phyloP scores from a whole-genome alignment of 2,329 filamentous ascomycete genomes.

The Colletotrichum costaricense region DNA sequence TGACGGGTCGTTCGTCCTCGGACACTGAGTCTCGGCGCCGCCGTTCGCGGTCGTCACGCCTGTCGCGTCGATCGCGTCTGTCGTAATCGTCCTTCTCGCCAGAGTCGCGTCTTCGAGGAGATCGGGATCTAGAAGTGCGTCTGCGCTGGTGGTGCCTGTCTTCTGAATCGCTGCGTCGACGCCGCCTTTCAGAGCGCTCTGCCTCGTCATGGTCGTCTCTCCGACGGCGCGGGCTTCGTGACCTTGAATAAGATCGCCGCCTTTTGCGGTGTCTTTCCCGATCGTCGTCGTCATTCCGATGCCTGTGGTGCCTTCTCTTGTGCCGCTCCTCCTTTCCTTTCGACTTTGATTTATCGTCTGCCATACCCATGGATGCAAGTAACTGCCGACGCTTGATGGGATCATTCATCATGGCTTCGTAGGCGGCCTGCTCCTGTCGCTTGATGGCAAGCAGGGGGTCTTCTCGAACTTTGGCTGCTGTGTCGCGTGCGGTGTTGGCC shows the following conservation, averaged over 20 bases:
- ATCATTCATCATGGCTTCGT: slow-evolving; percentile 84
- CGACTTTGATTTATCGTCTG: slow-evolving; percentile 52
- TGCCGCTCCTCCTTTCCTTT: slow-evolving; percentile 57
- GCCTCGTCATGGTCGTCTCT: slow-evolving; percentile 45
- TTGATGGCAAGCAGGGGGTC: slow-evolving; percentile 95
- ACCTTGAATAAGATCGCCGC: slow-evolving; percentile 58
- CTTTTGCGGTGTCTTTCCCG: slow-evolving; percentile 52
- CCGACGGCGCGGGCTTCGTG: slow-evolving; percentile 52
- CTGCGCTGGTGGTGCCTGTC: slow-evolving; percentile 33
- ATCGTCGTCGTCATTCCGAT: slow-evolving; percentile 55
- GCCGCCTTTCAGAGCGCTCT: slow-evolving; percentile 38
- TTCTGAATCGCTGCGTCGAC: slow-evolving; percentile 32
- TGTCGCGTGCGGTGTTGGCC: slow-evolving; percentile 82
- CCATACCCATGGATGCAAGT: slow-evolving; percentile 71
- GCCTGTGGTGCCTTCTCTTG: slow-evolving; percentile 52
- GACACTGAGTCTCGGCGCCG: slow-evolving; percentile 42
- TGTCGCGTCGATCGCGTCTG: slow-evolving; percentile 25
- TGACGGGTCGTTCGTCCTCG: slow-evolving; percentile 45
- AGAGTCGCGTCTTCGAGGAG: slow-evolving; percentile 31
- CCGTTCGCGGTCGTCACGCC: slow-evolving; percentile 45
- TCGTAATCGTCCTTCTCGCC: slow-evolving; percentile 13
- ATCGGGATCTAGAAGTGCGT: slow-evolving; percentile 20
- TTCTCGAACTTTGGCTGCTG: slow-evolving; percentile 85
- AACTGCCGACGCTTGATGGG: slow-evolving; percentile 75
- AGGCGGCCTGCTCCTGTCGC: slow-evolving; percentile 86